These are phyloP conservation scores for Gaillardinia entomophila DNA, from an alignment of 805 yeast species.

Conservation along the genomic window DNA sequence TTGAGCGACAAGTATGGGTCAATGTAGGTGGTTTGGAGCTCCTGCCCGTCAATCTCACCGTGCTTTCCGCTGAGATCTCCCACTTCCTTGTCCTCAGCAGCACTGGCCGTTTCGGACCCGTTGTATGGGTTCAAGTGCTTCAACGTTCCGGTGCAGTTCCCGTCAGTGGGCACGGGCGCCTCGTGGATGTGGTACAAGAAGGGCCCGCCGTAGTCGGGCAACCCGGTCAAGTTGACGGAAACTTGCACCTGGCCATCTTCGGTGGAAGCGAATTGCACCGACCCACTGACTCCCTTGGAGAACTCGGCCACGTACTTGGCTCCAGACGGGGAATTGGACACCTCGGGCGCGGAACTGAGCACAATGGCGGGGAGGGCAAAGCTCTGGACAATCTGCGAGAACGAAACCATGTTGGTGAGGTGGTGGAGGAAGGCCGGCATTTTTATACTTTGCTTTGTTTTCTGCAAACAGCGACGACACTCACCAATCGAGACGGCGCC, in stretches of 20 bases:
- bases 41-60: conserved; percentile 26
- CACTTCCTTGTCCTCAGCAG: conserved; percentile 19
- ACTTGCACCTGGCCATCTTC: conserved; percentile 28
- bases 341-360: conserved; percentile 20
- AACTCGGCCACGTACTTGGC: conserved; percentile 9
- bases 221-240: conserved; percentile 22
- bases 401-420: conserved; percentile 9
- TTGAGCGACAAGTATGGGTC: conserved; percentile 30
- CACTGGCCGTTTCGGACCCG: conserved; percentile 21
- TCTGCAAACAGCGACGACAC: no score
- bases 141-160: conserved; percentile 26
- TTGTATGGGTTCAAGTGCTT: conserved; percentile 34
- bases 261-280: conserved; percentile 22
- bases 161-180: conserved; percentile 29
- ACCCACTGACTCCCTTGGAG: conserved; percentile 18
- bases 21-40: conserved; percentile 15
- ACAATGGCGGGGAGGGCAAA: conserved; percentile 7
- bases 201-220: conserved; percentile 33
- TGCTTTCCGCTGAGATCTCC: conserved; percentile 39
- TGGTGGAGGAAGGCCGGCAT: no score
- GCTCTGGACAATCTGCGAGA: conserved; percentile 1
- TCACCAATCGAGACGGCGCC: no score
- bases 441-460: no score
- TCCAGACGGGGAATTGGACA: conserved; percentile 23
- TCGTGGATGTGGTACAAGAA: conserved; percentile 36